These are phyloP conservation scores for Stephanodiscus minutulus DNA, from an alignment of 108 stramenopile genomes.

Conservation along the genomic window DNA sequence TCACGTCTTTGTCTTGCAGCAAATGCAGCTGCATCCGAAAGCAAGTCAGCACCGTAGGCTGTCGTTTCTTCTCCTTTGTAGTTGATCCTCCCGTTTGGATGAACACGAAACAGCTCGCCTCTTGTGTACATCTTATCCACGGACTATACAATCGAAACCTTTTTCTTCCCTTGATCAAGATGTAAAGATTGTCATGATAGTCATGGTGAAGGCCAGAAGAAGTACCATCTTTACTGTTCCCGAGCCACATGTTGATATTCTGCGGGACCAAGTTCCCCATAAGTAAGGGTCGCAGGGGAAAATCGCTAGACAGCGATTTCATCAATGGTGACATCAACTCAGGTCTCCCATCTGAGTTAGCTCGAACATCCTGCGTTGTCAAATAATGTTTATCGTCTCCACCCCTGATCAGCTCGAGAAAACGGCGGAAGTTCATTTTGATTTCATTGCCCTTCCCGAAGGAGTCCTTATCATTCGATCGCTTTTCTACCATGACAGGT, in stretches of 20 bases:
- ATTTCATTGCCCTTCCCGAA: slow-evolving; percentile 50
- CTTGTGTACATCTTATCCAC: slow-evolving; percentile 62
- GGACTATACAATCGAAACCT: slow-evolving; percentile 84
- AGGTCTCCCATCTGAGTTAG: slow-evolving; percentile 50
- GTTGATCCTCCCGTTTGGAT: slow-evolving; percentile 91
- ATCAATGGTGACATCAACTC: slow-evolving; percentile 56
- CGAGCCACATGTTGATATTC: slow-evolving; percentile 94
- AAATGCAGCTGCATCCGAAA: slow-evolving; percentile 37
- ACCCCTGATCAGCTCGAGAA: slow-evolving; percentile 19
- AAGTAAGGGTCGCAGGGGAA: slow-evolving; percentile 71
- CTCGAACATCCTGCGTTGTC: slow-evolving; percentile 54
- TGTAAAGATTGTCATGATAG: slow-evolving; percentile 98
- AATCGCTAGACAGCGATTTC: slow-evolving; percentile 44
- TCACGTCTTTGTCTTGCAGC: slow-evolving; percentile 48
- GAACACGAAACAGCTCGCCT: slow-evolving; percentile 73
- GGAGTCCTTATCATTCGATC: slow-evolving; percentile 19
- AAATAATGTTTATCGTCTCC: slow-evolving; percentile 49
- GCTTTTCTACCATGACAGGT: slow-evolving; percentile 42
- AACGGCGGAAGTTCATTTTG: slow-evolving; percentile 35
- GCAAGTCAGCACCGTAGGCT: slow-evolving; percentile 44
- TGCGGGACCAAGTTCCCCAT: slow-evolving; percentile 69
- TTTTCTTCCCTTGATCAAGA: slow-evolving; percentile 85
- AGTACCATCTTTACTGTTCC: slow-evolving; percentile 32
- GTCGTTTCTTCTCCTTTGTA: slow-evolving; percentile 61
- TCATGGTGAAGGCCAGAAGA: slow-evolving; percentile 97